These are phyloP conservation scores for Aureobasidium sp. DNA, from an alignment of 2,329 filamentous ascomycete species.

Conservation along the genomic window DNA sequence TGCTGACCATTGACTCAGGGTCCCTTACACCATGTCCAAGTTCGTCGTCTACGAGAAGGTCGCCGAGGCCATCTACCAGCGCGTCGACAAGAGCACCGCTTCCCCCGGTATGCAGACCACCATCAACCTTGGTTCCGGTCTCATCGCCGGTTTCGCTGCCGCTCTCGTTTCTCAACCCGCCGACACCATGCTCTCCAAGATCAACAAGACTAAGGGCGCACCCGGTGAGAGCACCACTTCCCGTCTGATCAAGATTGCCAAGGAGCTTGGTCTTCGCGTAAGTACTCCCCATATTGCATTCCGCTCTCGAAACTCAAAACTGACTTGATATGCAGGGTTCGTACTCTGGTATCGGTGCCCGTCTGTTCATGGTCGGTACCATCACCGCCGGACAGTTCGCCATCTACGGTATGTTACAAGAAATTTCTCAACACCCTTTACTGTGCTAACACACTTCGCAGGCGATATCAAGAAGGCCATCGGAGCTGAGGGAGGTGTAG, in stretches of 20 bases:
- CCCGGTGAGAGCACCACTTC: slow-evolving; percentile 76
- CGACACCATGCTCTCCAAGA: slow-evolving; percentile 91
- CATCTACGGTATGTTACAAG: slow-evolving; percentile 36
- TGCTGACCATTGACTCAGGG: slow-evolving; percentile 42
- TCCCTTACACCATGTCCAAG: slow-evolving; percentile 92
- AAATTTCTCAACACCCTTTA: slow-evolving; percentile 13
- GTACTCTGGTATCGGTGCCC: slow-evolving; percentile 74
- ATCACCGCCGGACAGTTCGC: slow-evolving; percentile 77
- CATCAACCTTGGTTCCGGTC: slow-evolving; percentile 78
- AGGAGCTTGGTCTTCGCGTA: slow-evolving; percentile 64
- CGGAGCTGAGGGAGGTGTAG: slow-evolving; percentile 66
- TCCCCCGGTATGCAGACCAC: slow-evolving; percentile 65
- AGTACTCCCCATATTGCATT: background rate
- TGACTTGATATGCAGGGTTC: slow-evolving; percentile 49
- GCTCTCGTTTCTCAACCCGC: slow-evolving; percentile 83
- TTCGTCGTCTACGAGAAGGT: slow-evolving; percentile 93
- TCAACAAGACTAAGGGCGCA: slow-evolving; percentile 88
- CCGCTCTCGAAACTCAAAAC: background rate
- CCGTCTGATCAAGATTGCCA: slow-evolving; percentile 80
- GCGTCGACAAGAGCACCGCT: slow-evolving; percentile 62
- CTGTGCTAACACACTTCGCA: background rate
- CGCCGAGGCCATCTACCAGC: slow-evolving; percentile 62
- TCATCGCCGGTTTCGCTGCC: slow-evolving; percentile 81
- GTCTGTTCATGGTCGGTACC: slow-evolving; percentile 68
- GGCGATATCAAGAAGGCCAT: slow-evolving; percentile 33